phyloP scores from a whole-genome alignment of 805 yeast species.

The Candida ortonii region DNA sequence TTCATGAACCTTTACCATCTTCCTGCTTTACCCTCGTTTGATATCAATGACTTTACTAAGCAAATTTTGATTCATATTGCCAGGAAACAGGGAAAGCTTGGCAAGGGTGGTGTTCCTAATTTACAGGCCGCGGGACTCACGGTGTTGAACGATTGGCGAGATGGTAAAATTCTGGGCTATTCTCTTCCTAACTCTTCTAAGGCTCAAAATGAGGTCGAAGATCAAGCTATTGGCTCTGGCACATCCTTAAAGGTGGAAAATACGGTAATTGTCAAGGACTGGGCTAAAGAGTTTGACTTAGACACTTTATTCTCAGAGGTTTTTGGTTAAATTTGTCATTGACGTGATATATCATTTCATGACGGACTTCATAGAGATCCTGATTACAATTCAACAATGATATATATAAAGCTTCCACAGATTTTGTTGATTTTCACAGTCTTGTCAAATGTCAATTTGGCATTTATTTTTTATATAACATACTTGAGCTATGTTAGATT shows the following conservation, averaged over 20 bases:
- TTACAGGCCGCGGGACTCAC: conserved; percentile 78
- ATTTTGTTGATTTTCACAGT: too few species aligned
- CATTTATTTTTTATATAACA: neutral
- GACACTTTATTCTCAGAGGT: conserved; percentile 67
- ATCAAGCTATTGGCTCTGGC: conserved; percentile 32
- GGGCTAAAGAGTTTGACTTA: conserved; percentile 94
- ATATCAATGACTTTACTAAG: conserved; percentile 75
- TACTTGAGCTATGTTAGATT: neutral
- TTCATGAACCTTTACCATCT: conserved; percentile 71
- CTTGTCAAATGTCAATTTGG: neutral
- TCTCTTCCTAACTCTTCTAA: conserved; percentile 56
- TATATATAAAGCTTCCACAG: too few species aligned
- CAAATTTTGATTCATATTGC: conserved; percentile 91
- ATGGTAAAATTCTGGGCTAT: conserved; percentile 93
- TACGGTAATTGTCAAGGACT: conserved; percentile 77
- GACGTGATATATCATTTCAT: too few species aligned
- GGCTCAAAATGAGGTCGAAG: conserved; percentile 31
- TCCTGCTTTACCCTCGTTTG: conserved; percentile 73
- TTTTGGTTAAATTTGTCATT: conserved; percentile 24
- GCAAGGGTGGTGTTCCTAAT: conserved; percentile 92
- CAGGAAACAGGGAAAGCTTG: conserved; percentile 85
- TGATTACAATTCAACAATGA: too few species aligned
- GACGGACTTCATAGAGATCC: neutral
- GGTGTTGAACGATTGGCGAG: conserved; percentile 93
- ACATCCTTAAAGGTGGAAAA: conserved; percentile 51